Evolutionary conservation across 495 filamentous ascomycete species (phyloP), one percentile per base, ranked within the genome.

Genomic region (Penicillium bialowiezense): DNA sequence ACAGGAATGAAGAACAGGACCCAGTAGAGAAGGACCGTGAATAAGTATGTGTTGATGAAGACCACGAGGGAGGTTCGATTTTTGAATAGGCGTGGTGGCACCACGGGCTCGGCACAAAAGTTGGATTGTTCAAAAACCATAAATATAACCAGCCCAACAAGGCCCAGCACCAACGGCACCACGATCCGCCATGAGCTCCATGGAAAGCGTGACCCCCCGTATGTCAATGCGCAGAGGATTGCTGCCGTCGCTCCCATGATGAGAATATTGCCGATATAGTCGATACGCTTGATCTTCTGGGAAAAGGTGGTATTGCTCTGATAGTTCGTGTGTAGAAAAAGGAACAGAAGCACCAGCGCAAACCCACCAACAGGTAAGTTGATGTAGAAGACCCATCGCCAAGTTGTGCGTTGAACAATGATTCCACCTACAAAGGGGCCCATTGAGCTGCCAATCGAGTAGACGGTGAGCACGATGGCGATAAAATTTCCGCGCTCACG

Each of bases 1-100:
- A 79, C 55, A 1, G 74, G 73, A 0, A 79, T 36, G 51, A 74
- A 77, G 59, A 69, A 76, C 29, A 61, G 45, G 19, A 59, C 40
- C 67, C 63, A 75, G 23, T 58, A 61, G n/a, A 47, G 15, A 1
- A 65, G 21, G 13, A 62, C 9, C 3, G 28, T 8, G 14, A 52
- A 34, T 17, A 61, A 17, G 46, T 68, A 71, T 13, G 62, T 55
- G 20, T 63, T 17, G 52, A 59, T 33, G 28, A 60, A 59, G 1
- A 31, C 58, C 1, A 44, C 40, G 1, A 46, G 7, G 2, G 58
- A 60, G 19, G 63, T 64, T 6, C 58, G 48, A 14, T 60, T 62
- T 26, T 21, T 23, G 36, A 56, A 62, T 13, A 62, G 46, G 9
- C 46, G 36, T 1, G 51, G 44, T 6, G 67, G 60, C 14, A 56